Percentiles rank a stretch among this genome's conserved stretches.
These are phyloP conservation scores for Neofusicoccum kwambonambiense DNA, from an alignment of 2,329 filamentous ascomycete genomes.

Conservation along the genomic window DNA sequence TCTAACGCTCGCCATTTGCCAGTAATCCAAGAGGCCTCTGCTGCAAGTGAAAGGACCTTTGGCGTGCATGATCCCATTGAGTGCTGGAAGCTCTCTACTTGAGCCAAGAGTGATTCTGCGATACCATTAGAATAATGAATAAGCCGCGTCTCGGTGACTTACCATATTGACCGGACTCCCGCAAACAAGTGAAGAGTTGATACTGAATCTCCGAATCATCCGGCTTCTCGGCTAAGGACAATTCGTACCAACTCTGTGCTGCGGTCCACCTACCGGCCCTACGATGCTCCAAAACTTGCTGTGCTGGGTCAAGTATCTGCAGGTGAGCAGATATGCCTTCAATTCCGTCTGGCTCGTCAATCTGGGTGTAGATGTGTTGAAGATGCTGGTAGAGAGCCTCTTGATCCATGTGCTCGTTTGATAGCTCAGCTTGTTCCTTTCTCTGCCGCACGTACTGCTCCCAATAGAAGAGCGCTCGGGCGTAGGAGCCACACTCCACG, in stretches of 20 bases:
- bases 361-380: slow-evolving; percentile 93
- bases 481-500: slow-evolving; percentile 90
- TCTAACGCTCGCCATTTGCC: slow-evolving; percentile 75
- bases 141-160: slow-evolving; percentile 29
- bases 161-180: slow-evolving; percentile 95
- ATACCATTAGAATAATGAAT: slow-evolving; percentile 11
- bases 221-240: slow-evolving; percentile 77
- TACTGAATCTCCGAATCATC: slow-evolving; percentile 74
- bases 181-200: slow-evolving; percentile 82
- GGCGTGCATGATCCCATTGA: slow-evolving; percentile 28
- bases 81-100: slow-evolving; percentile 71
- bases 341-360: slow-evolving; percentile 95
- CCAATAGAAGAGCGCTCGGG: slow-evolving; percentile 88
- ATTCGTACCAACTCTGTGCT: slow-evolving; percentile 96
- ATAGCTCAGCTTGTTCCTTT: slow-evolving; percentile 43
- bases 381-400: slow-evolving; percentile 71
- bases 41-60: slow-evolving; percentile 73
- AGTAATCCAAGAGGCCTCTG: slow-evolving; percentile 90
- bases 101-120: slow-evolving; percentile 78
- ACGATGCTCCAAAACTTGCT: slow-evolving; percentile 87
- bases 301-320: slow-evolving; percentile 83
- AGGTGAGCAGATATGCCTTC: slow-evolving; percentile 90
- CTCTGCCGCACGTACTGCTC: slow-evolving; percentile 78
- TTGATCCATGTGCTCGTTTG: slow-evolving; percentile 52
- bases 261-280: slow-evolving; percentile 93